A percentile compares a stretch with the other conserved stretches of the same genome.
These are phyloP conservation scores for Vanrija humicola DNA, from an alignment of 1,284 basidiomycete genomes.

Conservation along the genomic window DNA sequence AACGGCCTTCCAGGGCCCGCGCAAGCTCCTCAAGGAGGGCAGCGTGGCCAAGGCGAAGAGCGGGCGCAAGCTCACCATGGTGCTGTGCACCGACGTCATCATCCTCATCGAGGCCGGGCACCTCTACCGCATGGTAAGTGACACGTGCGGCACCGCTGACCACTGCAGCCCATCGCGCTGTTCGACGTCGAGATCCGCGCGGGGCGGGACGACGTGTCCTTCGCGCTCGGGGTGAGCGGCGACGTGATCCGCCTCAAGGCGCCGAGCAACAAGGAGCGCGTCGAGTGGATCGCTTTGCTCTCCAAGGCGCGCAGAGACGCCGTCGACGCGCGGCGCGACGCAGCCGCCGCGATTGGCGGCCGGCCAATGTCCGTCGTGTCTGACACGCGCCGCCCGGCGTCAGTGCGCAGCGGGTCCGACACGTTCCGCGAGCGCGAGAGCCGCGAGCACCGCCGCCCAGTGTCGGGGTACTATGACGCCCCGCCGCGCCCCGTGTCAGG, in stretches of 20 bases:
- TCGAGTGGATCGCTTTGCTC: slow-evolving; percentile 27
- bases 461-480: not conserved
- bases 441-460: not conserved
- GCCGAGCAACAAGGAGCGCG: slow-evolving; percentile 8
- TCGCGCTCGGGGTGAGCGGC: slow-evolving; percentile 53
- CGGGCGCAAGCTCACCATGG: slow-evolving; percentile 68
- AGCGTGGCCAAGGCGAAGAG: slow-evolving; percentile 74
- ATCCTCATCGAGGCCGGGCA: slow-evolving; percentile 69
- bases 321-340: slow-evolving; percentile 3
- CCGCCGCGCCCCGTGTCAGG: not conserved
- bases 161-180: slow-evolving; percentile 54
- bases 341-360: not conserved
- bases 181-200: slow-evolving; percentile 35
- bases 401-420: not conserved
- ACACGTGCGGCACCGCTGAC: slow-evolving; percentile 51
- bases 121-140: slow-evolving; percentile 73
- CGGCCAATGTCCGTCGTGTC: not conserved
- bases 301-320: slow-evolving; percentile 5
- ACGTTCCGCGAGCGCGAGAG: not conserved
- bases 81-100: slow-evolving; percentile 75
- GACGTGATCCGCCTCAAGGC: slow-evolving; percentile 13
- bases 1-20: slow-evolving; percentile 70
- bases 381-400: not conserved
- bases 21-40: slow-evolving; percentile 76
- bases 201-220: slow-evolving; percentile 59